These are phyloP conservation scores for Pneumocystis wakefieldiae DNA, from an alignment of 1,139 yeast genomes.

Conservation along the genomic window DNA sequence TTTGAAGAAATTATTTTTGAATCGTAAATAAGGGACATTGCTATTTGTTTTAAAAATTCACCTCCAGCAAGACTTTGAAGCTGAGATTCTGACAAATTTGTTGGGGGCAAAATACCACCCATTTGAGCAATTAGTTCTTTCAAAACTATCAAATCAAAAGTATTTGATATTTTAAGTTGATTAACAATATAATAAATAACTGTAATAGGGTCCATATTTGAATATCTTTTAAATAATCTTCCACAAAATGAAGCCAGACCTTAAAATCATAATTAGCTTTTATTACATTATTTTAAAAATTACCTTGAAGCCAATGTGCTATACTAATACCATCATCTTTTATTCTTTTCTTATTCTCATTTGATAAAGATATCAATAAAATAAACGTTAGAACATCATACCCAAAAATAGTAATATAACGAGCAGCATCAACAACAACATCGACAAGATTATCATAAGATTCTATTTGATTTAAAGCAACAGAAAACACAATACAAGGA, in stretches of 20 bases:
- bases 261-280: constrained; percentile 26
- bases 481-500: constrained; percentile 57
- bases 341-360: constrained; percentile 29
- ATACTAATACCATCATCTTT: constrained; percentile 74
- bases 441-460: constrained; percentile 79
- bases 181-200: constrained; percentile 47
- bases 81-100: constrained; percentile 52
- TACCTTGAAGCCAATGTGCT: constrained; percentile 62
- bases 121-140: constrained; percentile 56
- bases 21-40: constrained; percentile 52
- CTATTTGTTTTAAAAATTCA: constrained; percentile 38
- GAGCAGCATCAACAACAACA: constrained; percentile 65
- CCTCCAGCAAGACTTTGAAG: constrained; percentile 58
- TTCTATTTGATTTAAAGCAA: constrained; percentile 43
- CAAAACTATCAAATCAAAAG: constrained; percentile 51
- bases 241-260: constrained; percentile 24
- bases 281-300: constrained; percentile 1
- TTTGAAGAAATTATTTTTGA: constrained; percentile 20
- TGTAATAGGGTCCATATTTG: constrained; percentile 25
- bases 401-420: constrained; percentile 60
- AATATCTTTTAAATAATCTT: constrained; percentile 23
- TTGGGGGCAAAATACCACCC: constrained; percentile 66
- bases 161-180: constrained; percentile 47
- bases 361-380: constrained; percentile 38
- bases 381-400: constrained; percentile 79